Evolutionary conservation across 2,329 filamentous ascomycete genomes (phyloP).

Genomic region (Botrytis paeoniae): DNA sequence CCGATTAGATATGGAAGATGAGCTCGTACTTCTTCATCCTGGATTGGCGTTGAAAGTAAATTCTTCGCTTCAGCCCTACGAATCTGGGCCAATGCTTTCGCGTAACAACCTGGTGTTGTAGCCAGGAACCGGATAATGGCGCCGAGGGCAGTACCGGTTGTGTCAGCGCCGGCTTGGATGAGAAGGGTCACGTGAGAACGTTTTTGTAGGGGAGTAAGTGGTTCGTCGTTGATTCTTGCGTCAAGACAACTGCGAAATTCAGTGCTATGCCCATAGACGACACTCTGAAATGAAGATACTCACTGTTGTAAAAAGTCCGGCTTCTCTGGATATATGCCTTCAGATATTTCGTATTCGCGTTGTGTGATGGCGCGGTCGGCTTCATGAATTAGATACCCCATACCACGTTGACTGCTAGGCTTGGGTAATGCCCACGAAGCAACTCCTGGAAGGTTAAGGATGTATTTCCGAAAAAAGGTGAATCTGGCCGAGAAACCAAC

Average conservation of each 20-base stretch:
- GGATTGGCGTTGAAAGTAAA: constrained; percentile 6
- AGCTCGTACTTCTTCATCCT: background rate
- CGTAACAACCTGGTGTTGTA: background rate
- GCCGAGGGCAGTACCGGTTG: constrained; percentile 20
- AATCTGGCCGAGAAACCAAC: background rate
- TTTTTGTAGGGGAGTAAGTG: constrained; percentile 16
- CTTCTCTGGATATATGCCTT: background rate
- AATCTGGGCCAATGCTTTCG: background rate
- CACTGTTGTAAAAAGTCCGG: constrained; percentile 13
- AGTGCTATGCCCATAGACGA: no score
- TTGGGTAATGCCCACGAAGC: background rate
- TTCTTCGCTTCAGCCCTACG: background rate
- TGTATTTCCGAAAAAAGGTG: constrained; percentile 11
- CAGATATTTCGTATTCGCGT: background rate
- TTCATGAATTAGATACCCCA: background rate
- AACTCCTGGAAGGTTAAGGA: background rate
- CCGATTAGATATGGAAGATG: constrained; percentile 9
- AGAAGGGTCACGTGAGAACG: constrained; percentile 16
- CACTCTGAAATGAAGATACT: background rate
- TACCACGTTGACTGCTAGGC: background rate
- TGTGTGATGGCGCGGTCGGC: background rate
- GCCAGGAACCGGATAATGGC: constrained; percentile 13
- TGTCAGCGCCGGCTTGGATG: constrained; percentile 25
- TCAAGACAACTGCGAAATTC: background rate
- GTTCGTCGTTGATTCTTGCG: constrained; percentile 10